Base-by-base conservation (phyloP, 441 rosid species). In the Macaranga tanarius region DNA sequence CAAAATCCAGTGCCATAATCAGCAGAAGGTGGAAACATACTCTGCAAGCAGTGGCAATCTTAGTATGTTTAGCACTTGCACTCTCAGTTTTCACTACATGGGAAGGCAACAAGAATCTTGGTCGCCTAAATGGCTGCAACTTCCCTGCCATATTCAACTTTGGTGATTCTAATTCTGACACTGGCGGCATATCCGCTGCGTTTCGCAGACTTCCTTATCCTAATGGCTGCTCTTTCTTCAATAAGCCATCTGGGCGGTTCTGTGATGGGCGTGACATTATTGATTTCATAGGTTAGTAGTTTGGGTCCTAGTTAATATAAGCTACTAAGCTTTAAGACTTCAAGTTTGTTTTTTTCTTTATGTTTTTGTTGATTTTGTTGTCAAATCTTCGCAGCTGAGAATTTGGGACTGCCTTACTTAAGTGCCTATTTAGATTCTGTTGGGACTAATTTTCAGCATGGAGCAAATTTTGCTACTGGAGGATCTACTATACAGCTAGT, bases 121-220 rank as follows among this genome's bases (percentile, higher is more conserved):
- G 2, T 13, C 38, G 9, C 63, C 57, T 76, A 28, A 38, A 23
- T 64, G 4, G 75, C 72, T 89, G 96, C 67, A 71, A 58, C 57
- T 90, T 90, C 69, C 91, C 86, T n/a, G 92, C 91, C 10, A 55
- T 86, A 6, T 89, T 79, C 78, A 92, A 90, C 81, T 92, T 90
- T 12, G 98, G 93, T 57, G 95, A 92, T 84, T 90, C 93, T 2
- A 92, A 92, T 78, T 92, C 93, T 0, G 97, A 92, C 71, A 86
- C 90, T 0, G 96, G 96, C 72, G 89, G 79, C 25, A 77, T 68
- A 65, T 85, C 88, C 2, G 89, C 93, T 0, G 85, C 90, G 9
- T 52, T 89, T 71, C 80, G 5, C 45, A 13, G 88, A 80, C 72
- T 83, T 84, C 76, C 74, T 66, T 71, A 83, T 16, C 96, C 96